Evolutionary conservation across 2,329 filamentous ascomycete species (phyloP).

Genomic region (Neurospora sp.): DNA sequence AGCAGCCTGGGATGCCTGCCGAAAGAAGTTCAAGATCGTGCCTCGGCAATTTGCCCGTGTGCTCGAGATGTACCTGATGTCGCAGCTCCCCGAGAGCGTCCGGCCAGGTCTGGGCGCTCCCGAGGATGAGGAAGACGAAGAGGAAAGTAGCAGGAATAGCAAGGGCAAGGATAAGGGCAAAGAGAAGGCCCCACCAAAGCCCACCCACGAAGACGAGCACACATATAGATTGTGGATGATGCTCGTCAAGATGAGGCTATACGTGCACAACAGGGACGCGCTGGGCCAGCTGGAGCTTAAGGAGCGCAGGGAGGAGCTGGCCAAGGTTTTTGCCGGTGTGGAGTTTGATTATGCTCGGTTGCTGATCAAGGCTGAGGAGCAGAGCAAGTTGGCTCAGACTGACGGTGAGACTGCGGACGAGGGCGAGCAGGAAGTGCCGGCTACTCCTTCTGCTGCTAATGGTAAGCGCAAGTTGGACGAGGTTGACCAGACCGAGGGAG

Average conservation of each 20-base stretch:
- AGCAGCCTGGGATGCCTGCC: slow-evolving; percentile 45
- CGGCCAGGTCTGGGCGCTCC: slow-evolving; percentile 38
- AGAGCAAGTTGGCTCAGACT: slow-evolving; percentile 7
- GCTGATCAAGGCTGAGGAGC: slow-evolving; percentile 37
- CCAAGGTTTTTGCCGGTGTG: slow-evolving; percentile 58
- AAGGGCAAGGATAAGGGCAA: background rate
- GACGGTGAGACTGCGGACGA: slow-evolving; percentile 11
- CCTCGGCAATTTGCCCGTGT: slow-evolving; percentile 67
- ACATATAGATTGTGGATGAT: slow-evolving; percentile 63
- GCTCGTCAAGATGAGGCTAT: slow-evolving; percentile 67
- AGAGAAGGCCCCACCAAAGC: slow-evolving; percentile 13
- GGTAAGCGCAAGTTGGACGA: slow-evolving; percentile 38
- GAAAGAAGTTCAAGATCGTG: slow-evolving; percentile 58
- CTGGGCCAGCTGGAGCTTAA: slow-evolving; percentile 58
- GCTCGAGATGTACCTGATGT: slow-evolving; percentile 66
- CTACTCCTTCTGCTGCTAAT: slow-evolving; percentile 1
- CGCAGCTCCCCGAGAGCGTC: slow-evolving; percentile 44
- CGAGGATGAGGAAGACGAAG: slow-evolving; percentile 30
- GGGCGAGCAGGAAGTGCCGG: slow-evolving; percentile 8
- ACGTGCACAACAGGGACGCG: slow-evolving; percentile 62
- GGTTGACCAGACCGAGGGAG: slow-evolving; percentile 17
- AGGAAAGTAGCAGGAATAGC: slow-evolving; percentile 10
- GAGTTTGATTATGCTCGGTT: slow-evolving; percentile 65
- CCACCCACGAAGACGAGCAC: slow-evolving; percentile 48
- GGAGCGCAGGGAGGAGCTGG: slow-evolving; percentile 64